Percentiles rank a stretch among this genome's conserved stretches.
Conservation (phyloP, 495 filamentous ascomycete species). For the Podospora pseudocomata region DNA sequence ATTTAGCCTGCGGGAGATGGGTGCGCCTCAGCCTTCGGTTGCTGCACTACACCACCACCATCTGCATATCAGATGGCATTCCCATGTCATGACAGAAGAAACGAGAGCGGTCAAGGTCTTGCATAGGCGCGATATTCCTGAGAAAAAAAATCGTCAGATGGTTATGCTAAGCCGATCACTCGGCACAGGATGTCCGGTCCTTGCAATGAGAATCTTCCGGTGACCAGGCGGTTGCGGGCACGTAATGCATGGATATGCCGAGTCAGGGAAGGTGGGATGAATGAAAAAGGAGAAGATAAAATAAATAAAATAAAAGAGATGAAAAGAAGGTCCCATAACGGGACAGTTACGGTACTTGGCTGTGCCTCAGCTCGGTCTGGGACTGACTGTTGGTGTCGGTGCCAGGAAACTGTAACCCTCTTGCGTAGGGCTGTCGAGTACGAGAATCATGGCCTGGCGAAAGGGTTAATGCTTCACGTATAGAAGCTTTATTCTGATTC, state of each 20-base stretch:
- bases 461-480: background rate
- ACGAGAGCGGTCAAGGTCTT: background rate
- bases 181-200: background rate
- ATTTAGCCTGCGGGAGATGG: conserved; percentile 24
- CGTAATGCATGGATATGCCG: background rate
- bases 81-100: background rate
- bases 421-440: background rate
- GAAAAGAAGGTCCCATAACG: background rate
- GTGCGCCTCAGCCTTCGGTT: conserved; percentile 14
- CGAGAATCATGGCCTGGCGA: background rate
- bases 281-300: background rate
- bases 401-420: background rate
- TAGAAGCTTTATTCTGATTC: background rate
- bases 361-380: background rate
- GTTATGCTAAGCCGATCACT: background rate
- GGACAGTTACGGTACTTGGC: background rate
- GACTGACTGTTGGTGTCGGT: background rate
- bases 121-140: background rate
- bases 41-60: background rate
- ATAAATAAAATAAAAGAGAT: conserved; percentile 6
- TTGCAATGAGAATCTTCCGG: background rate
- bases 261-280: background rate
- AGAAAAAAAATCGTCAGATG: background rate
- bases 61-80: background rate
- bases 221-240: background rate